Evolutionary conservation across 129 eudicot genomes (phyloP), one percentile per base, ranked within the genome.

Genomic region (Tagetes erecta): DNA sequence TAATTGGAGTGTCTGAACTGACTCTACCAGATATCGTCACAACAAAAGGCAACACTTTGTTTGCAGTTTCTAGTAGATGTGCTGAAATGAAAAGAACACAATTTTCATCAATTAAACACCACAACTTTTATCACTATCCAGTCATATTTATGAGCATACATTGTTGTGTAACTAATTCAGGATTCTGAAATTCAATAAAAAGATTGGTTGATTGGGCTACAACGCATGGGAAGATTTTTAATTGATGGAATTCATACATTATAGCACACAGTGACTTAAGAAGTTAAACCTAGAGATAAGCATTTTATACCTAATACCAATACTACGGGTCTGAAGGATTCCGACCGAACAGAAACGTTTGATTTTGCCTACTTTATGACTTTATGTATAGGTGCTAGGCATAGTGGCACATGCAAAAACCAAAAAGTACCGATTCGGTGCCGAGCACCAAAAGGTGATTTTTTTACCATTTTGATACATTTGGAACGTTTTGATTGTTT

Each of bases 1-100:
- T 85, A 27, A 95, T 91, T 3, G 99, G 97, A 50, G 90, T 72
- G 30, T 95, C 99, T 3, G 99, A 95, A 67, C 97, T 87, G 64
- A 95, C 99, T 88, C 92, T 86, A 44, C 99, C 97, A 35, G 95
- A 88, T 78, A 95, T 84, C 2, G 97, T 81, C 70, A 95, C 99
- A 39, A 95, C 92, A 75, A 91, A 72, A 33, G 99, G 99, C 80
- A 91, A 62, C 65, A 89, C 88, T 85, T 84, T 91, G 86, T 83
- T 78, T 64, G 97, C 97, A 69, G 88, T 75, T 63, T 95, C 97
- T 62, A 95, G 80, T 74, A 95, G 78, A 72, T 83, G 82, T 36
- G 97, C 99, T 95, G 92, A 75, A 82, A 80, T 30, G 38, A 33
- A 78, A 64, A 75, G 40, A 80, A 10, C 45, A 53, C 14, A 11